Conservation (phyloP, 306 rosid species). For the Pyrus bretschneideri region DNA sequence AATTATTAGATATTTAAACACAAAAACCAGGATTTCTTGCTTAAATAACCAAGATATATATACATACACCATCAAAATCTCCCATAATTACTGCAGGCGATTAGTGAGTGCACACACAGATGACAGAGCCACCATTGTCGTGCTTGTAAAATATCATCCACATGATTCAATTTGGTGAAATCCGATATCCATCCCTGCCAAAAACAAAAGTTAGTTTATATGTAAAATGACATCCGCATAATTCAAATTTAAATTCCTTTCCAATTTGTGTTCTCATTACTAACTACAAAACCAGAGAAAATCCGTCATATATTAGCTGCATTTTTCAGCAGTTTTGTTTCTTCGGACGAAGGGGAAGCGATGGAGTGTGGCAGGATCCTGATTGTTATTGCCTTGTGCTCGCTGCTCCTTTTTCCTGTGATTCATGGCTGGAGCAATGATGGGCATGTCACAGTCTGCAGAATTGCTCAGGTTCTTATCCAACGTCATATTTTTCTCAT, state of each 20-base stretch:
- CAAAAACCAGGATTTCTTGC: background rate
- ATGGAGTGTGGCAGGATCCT: conserved; percentile 9
- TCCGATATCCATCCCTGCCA: background rate
- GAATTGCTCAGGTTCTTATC: conserved; percentile 58
- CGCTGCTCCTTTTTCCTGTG: conserved; percentile 32
- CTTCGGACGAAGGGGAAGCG: background rate
- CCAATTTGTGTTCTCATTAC: background rate
- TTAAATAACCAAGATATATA: background rate
- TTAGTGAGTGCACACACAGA: background rate
- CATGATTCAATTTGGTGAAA: background rate
- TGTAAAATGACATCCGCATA: background rate
- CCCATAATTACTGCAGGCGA: background rate
- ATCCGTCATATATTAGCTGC: background rate
- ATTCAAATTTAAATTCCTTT: background rate
- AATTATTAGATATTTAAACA: background rate
- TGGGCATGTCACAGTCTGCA: conserved; percentile 60
- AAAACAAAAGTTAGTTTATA: background rate
- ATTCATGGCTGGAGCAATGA: conserved; percentile 63
- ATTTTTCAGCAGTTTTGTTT: background rate
- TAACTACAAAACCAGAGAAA: background rate
- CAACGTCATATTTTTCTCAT: background rate
- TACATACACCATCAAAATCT: background rate
- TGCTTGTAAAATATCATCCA: background rate
- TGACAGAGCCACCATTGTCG: background rate
- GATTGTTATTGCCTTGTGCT: background rate